Evolutionary conservation across 345 rosid genomes (phyloP).

Genomic region (Jatropha curcas): DNA sequence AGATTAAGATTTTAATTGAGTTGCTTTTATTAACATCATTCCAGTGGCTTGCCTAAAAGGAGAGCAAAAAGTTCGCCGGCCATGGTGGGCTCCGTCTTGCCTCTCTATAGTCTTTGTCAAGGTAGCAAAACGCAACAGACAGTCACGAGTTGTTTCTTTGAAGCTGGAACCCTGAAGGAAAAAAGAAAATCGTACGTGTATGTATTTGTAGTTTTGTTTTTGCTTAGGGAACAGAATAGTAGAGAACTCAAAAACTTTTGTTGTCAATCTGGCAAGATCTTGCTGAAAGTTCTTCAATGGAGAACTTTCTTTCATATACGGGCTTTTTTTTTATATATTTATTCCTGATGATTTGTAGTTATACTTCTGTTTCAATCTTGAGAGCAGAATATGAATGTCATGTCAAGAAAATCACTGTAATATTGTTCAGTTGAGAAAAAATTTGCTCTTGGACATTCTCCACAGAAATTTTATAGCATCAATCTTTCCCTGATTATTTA

Average conservation of each 20-base stretch:
- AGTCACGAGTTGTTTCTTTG: conserved; percentile 91
- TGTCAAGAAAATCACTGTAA: conserved; percentile 16
- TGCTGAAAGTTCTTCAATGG: conserved; percentile 40
- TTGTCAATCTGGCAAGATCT: conserved; percentile 30
- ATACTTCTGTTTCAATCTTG: conserved; percentile 16
- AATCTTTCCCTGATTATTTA: neutral
- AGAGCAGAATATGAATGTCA: conserved; percentile 8
- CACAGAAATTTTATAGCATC: conserved; percentile 3
- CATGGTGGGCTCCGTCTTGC: conserved; percentile 99
- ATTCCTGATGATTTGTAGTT: conserved; percentile 31
- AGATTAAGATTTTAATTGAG: neutral
- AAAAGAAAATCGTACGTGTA: conserved; percentile 43
- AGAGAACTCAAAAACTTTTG: conserved; percentile 28
- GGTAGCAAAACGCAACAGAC: conserved; percentile 91
- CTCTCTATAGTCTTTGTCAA: conserved; percentile 76
- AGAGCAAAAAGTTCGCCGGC: conserved; percentile 88
- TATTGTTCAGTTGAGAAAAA: conserved; percentile 16
- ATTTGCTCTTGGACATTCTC: neutral
- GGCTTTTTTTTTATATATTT: conserved; percentile 27
- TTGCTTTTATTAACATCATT: conserved; percentile 17
- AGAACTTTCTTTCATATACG: conserved; percentile 35
- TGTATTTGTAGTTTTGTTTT: conserved; percentile 49
- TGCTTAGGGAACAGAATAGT: conserved; percentile 37
- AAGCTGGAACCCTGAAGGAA: conserved; percentile 88
- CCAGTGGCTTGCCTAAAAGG: conserved; percentile 98